These are phyloP conservation scores for Reutealis trisperma DNA, from an alignment of 345 rosid species.

Conservation along the genomic window DNA sequence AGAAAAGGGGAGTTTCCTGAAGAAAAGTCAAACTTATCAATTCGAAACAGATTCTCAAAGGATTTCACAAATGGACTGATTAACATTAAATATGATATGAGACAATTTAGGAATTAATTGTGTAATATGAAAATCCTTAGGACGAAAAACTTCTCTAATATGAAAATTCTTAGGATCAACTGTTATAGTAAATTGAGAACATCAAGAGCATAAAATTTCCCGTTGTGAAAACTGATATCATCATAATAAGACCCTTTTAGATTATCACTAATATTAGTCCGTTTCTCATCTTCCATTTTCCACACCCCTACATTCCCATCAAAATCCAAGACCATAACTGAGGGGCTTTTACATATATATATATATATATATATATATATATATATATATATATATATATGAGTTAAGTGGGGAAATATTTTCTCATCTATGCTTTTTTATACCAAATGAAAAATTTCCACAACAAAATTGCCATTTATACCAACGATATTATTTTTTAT, in stretches of 20 bases:
- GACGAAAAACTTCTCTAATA: not conserved
- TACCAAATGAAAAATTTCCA: no score
- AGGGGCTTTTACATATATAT: no score
- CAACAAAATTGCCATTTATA: no score
- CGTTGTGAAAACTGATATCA: slow-evolving; percentile 14
- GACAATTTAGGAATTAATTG: not conserved
- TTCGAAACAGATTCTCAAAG: slow-evolving; percentile 18
- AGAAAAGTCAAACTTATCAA: slow-evolving; percentile 13
- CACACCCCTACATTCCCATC: slow-evolving; percentile 17
- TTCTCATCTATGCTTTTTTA: no score
- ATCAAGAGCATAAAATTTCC: slow-evolving; percentile 29
- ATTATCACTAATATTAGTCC: slow-evolving; percentile 12
- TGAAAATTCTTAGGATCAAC: slow-evolving; percentile 17
- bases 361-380: no score
- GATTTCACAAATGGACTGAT: slow-evolving; percentile 21
- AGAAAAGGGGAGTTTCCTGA: not conserved
- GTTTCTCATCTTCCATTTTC: slow-evolving; percentile 22
- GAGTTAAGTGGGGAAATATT: no score
- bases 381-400: no score
- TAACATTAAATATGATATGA: not conserved
- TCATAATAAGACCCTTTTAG: not conserved
- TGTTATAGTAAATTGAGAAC: slow-evolving; percentile 5
- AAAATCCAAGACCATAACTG: slow-evolving; percentile 2
- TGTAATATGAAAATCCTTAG: no score
- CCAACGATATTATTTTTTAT: no score